phyloP scores from a whole-genome alignment of 2,329 filamentous ascomycete species.

The Nannizziopsis arthrosporioides region DNA sequence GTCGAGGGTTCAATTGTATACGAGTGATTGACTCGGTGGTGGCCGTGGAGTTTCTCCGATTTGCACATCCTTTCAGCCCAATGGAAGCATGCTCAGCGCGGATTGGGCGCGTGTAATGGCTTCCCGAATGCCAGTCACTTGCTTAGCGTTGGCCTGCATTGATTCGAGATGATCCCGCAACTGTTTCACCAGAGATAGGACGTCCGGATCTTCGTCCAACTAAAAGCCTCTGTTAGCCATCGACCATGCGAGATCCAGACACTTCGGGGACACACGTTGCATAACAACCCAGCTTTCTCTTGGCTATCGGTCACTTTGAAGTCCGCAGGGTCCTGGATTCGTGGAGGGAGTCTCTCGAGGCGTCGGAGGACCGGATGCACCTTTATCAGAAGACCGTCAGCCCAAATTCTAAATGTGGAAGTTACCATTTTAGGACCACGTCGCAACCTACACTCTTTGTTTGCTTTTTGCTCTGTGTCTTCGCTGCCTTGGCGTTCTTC shows the following conservation, averaged over 20 bases:
- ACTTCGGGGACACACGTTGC: slow-evolving; percentile 22
- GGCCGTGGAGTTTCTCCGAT: slow-evolving; percentile 1
- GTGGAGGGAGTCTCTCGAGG: slow-evolving; percentile 15
- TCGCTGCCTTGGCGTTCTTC: slow-evolving; percentile 32
- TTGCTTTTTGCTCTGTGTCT: slow-evolving; percentile 30
- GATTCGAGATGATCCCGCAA: slow-evolving; percentile 35
- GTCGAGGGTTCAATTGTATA: not conserved
- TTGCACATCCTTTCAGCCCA: slow-evolving; percentile 12
- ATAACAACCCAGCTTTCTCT: slow-evolving; percentile 20
- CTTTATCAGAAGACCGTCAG: slow-evolving; percentile 17
- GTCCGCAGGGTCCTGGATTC: slow-evolving; percentile 15
- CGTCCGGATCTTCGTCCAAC: slow-evolving; percentile 28
- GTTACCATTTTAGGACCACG: not conserved
- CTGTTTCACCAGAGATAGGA: slow-evolving; percentile 29
- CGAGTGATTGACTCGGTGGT: not conserved
- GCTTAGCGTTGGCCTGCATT: slow-evolving; percentile 33
- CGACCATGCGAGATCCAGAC: not conserved
- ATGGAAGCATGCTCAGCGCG: slow-evolving; percentile 14
- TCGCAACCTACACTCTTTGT: slow-evolving; percentile 28
- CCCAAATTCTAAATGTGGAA: not conserved
- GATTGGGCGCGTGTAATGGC: slow-evolving; percentile 27
- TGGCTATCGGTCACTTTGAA: slow-evolving; percentile 23
- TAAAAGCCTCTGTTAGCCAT: slow-evolving; percentile 14
- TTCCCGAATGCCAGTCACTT: slow-evolving; percentile 28
- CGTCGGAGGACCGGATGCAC: slow-evolving; percentile 32